A percentile compares a stretch with the other conserved stretches of the same genome.
Evolutionary conservation across 805 yeast genomes (phyloP).

Genomic region (Kuraishia floccosa): DNA sequence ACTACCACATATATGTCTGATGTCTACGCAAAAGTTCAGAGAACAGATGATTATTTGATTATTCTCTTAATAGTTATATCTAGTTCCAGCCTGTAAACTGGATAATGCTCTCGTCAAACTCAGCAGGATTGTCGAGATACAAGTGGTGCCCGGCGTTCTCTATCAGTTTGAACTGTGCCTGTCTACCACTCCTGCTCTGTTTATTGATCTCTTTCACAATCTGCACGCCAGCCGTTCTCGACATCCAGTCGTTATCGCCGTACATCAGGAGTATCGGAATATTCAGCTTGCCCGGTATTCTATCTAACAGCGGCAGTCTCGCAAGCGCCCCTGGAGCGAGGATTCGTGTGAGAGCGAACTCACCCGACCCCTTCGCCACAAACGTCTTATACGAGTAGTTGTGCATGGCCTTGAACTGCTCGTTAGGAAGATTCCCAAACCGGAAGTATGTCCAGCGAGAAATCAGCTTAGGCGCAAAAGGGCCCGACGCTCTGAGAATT

Average conservation of each 20-base stretch:
- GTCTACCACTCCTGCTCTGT: slow-evolving; percentile 5
- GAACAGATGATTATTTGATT: too few relatives aligned
- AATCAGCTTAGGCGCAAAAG: slow-evolving; percentile 37
- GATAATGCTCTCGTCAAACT: slow-evolving; percentile 14
- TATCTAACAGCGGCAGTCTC: slow-evolving; percentile 42
- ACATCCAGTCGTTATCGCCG: slow-evolving; percentile 70
- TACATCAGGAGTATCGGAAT: slow-evolving; percentile 48
- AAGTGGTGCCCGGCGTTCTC: slow-evolving; percentile 43
- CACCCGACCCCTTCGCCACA: slow-evolving; percentile 51
- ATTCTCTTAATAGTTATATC: too few relatives aligned
- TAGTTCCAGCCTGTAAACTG: slow-evolving; percentile 12
- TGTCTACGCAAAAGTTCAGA: background rate
- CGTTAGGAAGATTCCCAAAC: slow-evolving; percentile 19
- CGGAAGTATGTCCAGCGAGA: slow-evolving; percentile 45
- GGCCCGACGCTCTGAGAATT: slow-evolving; percentile 37
- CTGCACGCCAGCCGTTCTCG: slow-evolving; percentile 42
- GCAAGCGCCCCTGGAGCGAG: slow-evolving; percentile 50
- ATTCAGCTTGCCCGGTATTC: slow-evolving; percentile 27
- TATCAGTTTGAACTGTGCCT: slow-evolving; percentile 23
- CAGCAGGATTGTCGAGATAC: slow-evolving; percentile 35
- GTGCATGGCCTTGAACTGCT: slow-evolving; percentile 31
- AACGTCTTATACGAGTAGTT: slow-evolving; percentile 42
- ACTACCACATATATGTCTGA: too few relatives aligned
- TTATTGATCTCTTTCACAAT: slow-evolving; percentile 22
- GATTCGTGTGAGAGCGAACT: slow-evolving; percentile 47